These are phyloP conservation scores for Nadsonia commutata DNA, from an alignment of 1,139 yeast genomes.

Conservation along the genomic window DNA sequence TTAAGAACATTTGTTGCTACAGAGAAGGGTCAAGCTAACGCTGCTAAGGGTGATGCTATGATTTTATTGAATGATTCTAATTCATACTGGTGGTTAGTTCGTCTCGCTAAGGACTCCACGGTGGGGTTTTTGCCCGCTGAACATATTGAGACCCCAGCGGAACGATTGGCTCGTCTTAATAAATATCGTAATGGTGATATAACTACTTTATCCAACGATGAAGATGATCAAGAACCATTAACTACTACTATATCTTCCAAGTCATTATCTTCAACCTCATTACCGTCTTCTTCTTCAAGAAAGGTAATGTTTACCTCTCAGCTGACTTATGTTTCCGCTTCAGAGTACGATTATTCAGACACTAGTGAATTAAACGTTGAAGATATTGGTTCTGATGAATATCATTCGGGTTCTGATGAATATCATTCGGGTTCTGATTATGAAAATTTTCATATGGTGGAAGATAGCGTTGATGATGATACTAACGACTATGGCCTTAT, in stretches of 20 bases:
- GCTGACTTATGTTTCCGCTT: slow-evolving; percentile 17
- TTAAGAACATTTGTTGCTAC: slow-evolving; percentile 81
- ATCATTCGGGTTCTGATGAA: too few relatives aligned
- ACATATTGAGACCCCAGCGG: slow-evolving; percentile 80
- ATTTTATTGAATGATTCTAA: slow-evolving; percentile 74
- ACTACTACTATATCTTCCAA: too few relatives aligned
- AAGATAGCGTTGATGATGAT: too few relatives aligned
- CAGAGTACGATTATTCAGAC: slow-evolving; percentile 18
- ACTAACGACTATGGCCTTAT: too few relatives aligned
- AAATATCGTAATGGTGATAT: slow-evolving; percentile 83
- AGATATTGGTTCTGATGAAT: neutral
- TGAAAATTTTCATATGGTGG: too few relatives aligned
- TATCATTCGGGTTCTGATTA: too few relatives aligned
- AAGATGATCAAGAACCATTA: too few relatives aligned
- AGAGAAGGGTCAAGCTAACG: slow-evolving; percentile 82
- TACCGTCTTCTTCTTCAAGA: too few relatives aligned
- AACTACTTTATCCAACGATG: slow-evolving; percentile 7
- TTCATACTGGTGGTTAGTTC: slow-evolving; percentile 93
- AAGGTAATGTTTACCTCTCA: slow-evolving; percentile 15
- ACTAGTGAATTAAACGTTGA: slow-evolving; percentile 10
- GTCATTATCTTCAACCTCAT: too few relatives aligned
- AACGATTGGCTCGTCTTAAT: slow-evolving; percentile 78
- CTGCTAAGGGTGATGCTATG: slow-evolving; percentile 72
- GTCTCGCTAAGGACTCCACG: slow-evolving; percentile 41
- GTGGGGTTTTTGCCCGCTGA: slow-evolving; percentile 96